Evolutionary conservation across 352 stramenopile species (phyloP), one percentile per base, ranked within the genome.

Genomic region (Peronospora destructor): DNA sequence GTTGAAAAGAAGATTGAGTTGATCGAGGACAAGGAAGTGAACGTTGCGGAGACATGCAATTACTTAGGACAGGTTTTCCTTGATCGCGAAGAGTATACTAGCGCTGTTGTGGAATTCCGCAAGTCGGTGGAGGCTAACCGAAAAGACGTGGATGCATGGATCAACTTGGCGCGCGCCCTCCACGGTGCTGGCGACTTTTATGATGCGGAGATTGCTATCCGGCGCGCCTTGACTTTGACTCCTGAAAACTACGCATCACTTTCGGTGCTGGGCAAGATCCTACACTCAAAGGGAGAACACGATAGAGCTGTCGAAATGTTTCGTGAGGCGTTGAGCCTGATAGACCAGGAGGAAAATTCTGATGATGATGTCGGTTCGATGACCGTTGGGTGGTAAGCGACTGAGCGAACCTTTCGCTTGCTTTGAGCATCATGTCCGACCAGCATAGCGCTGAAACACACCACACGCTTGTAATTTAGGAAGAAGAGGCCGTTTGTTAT

Each of bases 181-280:
- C 74, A 87, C 33, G 64, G 59, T 6, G 64, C 64, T 7, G 61
- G 69, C 16, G 70, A 90, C 49, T 58, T 71, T 25, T 71, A 74
- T 41, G 82, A 89, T 35, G 82, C 82, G 3, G 82, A 93, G 54
- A 71, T 76, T 12, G 76, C 76, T 6, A 65, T 85, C 16, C 70
- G 69, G 9, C 70, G 74, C 2, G 73, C 75, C 6, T 56, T 90
- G 19, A 63, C 73, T 8, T 53, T 87, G 9, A 68, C 49, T 4
- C 53, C 59, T 2, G 71, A 77, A 28, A 90, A 76, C 53, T 88
- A 90, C 50, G 59, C 71, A 32, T 72, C 68, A 12, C 56, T 89
- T 46, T 87, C 82, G 30, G 67, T 91, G 41, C 58, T 91, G 16
- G 82, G 82, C 41, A 93, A 91, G 66, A 89, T 93, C 32, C 54